A percentile compares a stretch with the other conserved stretches of the same genome.
phyloP scores from a whole-genome alignment of 2,329 filamentous ascomycete species.

The Basipetospora chlamydospora region DNA sequence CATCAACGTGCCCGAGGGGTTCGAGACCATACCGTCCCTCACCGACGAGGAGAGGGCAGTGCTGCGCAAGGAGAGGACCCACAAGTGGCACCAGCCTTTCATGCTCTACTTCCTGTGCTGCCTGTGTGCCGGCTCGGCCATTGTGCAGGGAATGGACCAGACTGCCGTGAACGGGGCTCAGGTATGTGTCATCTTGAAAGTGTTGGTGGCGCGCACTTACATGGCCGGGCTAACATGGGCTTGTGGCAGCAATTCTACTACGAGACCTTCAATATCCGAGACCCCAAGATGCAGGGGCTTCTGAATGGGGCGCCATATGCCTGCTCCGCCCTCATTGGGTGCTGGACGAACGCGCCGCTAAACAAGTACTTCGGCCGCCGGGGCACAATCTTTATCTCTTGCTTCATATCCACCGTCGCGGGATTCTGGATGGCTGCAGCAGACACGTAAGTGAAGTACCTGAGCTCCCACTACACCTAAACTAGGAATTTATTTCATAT shows the following conservation, averaged over 20 bases:
- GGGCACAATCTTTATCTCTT: conserved; percentile 50
- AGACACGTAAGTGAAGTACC: conserved; percentile 42
- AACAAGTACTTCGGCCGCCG: conserved; percentile 49
- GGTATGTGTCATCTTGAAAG: too few species aligned
- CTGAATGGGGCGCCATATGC: conserved; percentile 41
- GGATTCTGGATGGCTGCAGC: conserved; percentile 40
- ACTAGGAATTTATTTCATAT: too few species aligned
- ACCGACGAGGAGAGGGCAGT: conserved; percentile 15
- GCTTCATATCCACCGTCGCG: conserved; percentile 34
- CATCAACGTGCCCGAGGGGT: conserved; percentile 18
- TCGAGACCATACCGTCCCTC: conserved; percentile 15
- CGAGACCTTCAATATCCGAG: conserved; percentile 16
- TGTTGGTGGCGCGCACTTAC: too few species aligned
- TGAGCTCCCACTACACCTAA: too few species aligned
- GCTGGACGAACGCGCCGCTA: conserved; percentile 24
- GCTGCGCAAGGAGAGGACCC: conserved; percentile 14
- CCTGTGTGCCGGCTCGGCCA: conserved; percentile 27
- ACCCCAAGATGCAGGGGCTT: conserved; percentile 35
- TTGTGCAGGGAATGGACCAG: conserved; percentile 54
- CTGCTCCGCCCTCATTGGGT: conserved; percentile 26
- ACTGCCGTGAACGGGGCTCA: conserved; percentile 52
- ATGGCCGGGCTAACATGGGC: too few species aligned
- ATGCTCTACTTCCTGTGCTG: conserved; percentile 21
- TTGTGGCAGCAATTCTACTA: conserved; percentile 20
- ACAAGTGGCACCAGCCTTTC: conserved; percentile 19